Evolutionary conservation across 495 filamentous ascomycete species (phyloP), one percentile per base, ranked within the genome.

Genomic region (Neurospora discreta): DNA sequence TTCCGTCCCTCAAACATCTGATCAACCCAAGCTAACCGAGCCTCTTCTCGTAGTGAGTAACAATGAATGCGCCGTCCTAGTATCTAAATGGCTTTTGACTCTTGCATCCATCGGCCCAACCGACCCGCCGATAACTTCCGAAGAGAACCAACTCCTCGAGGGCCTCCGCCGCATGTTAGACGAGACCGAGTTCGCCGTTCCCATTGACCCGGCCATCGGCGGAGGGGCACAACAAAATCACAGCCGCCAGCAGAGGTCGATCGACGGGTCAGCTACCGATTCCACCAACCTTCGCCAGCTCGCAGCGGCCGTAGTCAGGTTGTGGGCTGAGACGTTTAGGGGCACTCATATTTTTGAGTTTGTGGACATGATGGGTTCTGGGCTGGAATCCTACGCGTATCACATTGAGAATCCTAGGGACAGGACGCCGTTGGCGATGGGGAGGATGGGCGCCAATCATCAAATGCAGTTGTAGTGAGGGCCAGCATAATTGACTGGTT

Each of bases 121-220:
- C 39, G 82, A 85, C 69, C 79, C 79, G 36, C 81, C 83, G 39
- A 80, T 79, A 7, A 78, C 87, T 0, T 78, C 82, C 60, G 89
- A 93, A 70, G 91, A 93, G 77, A 83, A 83, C 69, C 88, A 87
- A 72, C 82, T 92, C 11, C 85, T 91, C 26, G 80, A 88, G 46
- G 90, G 87, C 84, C 85, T 93, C 43, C 88, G 89, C 69, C 89
- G 87, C 74, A 91, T 93, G 88, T 85, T 93, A 74, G 89, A 91
- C 76, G 91, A 93, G 82, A 92, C 91, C 10, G 89, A 91, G 73
- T 90, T 91, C 78, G 89, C 90, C 58, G 88, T 90, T 8, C 84
- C 84, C 2, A 81, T 86, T 68, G 84, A 86, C 52, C 84, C 84
- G 3, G 83, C 82, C 3, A 80, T 84, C 40, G 77, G 74, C 5